A percentile compares a stretch with the other conserved stretches of the same genome.
Conservation (phyloP, 306 rosid species). For the Oemleria cerasiformis region DNA sequence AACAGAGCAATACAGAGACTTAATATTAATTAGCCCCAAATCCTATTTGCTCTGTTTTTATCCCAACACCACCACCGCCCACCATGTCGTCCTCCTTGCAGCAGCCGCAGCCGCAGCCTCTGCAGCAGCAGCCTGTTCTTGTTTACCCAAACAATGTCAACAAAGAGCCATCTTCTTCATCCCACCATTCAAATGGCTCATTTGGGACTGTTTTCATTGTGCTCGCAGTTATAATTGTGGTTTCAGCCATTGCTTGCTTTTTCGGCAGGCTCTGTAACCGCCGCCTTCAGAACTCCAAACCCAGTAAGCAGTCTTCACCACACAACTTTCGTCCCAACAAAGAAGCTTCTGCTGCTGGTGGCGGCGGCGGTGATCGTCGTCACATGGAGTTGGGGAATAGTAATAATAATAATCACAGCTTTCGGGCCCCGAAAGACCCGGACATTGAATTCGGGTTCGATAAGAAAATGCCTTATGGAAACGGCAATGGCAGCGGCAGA, state of each 20-base stretch:
- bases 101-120: constrained; percentile 37
- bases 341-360: background rate
- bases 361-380: background rate
- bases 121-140: constrained; percentile 50
- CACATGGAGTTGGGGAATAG: background rate
- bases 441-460: constrained; percentile 57
- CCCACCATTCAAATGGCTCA: constrained; percentile 73
- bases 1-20: constrained; percentile 11
- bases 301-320: constrained; percentile 16
- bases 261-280: constrained; percentile 73
- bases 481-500: constrained; percentile 15
- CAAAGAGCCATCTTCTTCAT: constrained; percentile 27
- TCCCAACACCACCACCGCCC: background rate
- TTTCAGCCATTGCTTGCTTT: constrained; percentile 72
- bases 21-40: constrained; percentile 2
- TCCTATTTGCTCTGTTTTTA: background rate
- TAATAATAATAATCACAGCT: constrained; percentile 20
- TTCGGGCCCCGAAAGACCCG: constrained; percentile 21
- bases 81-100: constrained; percentile 47
- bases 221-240: constrained; percentile 60
- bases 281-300: constrained; percentile 26
- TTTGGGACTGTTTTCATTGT: constrained; percentile 90
- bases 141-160: constrained; percentile 59
- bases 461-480: constrained; percentile 33
- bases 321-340: constrained; percentile 28